Conservation (phyloP, 2,329 filamentous ascomycete species). For the Fusarium verticillioides region DNA sequence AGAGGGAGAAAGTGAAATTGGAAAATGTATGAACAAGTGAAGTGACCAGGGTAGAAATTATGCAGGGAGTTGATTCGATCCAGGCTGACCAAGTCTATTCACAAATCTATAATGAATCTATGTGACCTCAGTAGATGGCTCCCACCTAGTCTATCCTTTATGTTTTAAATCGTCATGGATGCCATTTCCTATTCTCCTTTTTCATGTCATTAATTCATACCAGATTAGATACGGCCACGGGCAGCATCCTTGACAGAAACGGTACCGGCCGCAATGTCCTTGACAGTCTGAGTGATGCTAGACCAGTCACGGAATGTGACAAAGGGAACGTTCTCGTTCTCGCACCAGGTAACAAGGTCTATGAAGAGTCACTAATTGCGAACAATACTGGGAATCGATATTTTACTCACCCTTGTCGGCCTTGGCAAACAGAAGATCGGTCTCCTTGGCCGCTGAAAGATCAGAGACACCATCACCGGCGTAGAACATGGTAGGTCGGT, state of each 20-base stretch:
- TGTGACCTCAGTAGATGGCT: constrained; percentile 15
- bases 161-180: constrained; percentile 11
- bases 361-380: neutral
- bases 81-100: constrained; percentile 11
- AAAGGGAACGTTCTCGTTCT: constrained; percentile 85
- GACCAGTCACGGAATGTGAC: constrained; percentile 88
- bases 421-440: constrained; percentile 93
- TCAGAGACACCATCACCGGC: constrained; percentile 96
- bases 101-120: constrained; percentile 30
- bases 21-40: neutral
- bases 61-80: neutral
- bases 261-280: constrained; percentile 80
- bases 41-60: neutral
- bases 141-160: constrained; percentile 28
- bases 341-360: constrained; percentile 91
- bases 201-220: constrained; percentile 7
- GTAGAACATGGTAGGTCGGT: constrained; percentile 89
- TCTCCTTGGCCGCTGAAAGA: constrained; percentile 90
- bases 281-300: constrained; percentile 78
- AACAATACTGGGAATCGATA: neutral
- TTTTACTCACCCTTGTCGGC: constrained; percentile 76
- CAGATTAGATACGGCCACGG: constrained; percentile 53
- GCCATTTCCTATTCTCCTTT: neutral
- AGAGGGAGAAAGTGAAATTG: neutral
- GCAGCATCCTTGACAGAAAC: constrained; percentile 77